Percentiles rank a stretch among this genome's conserved stretches.
phyloP scores from a whole-genome alignment of 192 early-diverging fungal species.

The Entomortierella lignicola region DNA sequence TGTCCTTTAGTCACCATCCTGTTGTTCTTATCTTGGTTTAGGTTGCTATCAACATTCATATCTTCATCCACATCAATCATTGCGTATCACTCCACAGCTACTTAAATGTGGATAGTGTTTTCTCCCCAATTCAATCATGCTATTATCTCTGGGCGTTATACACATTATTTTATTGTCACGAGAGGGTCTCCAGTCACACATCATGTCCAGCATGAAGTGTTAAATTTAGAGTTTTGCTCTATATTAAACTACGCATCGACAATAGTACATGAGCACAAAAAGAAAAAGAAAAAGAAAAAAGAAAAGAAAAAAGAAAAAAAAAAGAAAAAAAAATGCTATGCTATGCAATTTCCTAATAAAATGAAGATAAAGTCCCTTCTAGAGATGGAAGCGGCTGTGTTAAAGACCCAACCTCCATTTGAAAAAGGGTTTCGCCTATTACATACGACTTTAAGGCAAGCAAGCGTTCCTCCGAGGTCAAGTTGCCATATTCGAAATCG shows the following conservation, averaged over 20 bases:
- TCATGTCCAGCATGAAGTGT: too few relatives aligned
- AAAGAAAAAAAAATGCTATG: background rate
- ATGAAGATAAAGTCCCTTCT: background rate
- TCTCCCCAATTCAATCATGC: too few relatives aligned
- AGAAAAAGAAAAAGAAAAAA: slow-evolving; percentile 1
- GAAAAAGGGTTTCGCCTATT: background rate
- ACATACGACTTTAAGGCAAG: background rate
- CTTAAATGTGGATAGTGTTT: too few relatives aligned
- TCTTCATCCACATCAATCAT: too few relatives aligned
- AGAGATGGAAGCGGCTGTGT: background rate
- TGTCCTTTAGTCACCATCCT: too few relatives aligned
- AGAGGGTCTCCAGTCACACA: too few relatives aligned
- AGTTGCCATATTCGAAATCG: background rate
- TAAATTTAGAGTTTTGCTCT: too few relatives aligned
- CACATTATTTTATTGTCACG: too few relatives aligned
- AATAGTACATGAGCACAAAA: background rate
- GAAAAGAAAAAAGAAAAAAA: background rate
- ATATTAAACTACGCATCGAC: background rate
- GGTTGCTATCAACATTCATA: too few relatives aligned
- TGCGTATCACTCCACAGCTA: too few relatives aligned
- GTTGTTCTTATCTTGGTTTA: too few relatives aligned
- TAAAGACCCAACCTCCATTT: background rate
- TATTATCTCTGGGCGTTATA: too few relatives aligned
- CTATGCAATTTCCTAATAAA: background rate
- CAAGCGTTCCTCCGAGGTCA: background rate